phyloP scores from a whole-genome alignment of 2,329 filamentous ascomycete species.

The Dactylonectria macrodidyma region DNA sequence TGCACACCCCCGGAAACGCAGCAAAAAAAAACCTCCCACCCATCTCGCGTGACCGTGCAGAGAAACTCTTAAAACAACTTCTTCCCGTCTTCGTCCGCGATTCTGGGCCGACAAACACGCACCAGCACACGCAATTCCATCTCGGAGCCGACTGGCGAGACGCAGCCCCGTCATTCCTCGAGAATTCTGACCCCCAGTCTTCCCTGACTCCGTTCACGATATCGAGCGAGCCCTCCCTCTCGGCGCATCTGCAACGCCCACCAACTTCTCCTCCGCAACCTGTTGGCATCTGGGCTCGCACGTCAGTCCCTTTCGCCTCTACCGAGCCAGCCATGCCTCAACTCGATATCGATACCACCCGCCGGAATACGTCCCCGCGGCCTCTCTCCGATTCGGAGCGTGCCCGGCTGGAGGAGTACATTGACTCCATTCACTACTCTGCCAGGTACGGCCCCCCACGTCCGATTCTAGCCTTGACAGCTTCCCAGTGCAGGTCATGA shows the following conservation, averaged over 20 bases:
- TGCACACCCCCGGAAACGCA: slow-evolving; percentile 45
- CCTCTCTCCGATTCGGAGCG: slow-evolving; percentile 86
- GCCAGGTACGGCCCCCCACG: slow-evolving; percentile 72
- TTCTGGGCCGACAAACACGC: background rate
- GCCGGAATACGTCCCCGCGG: slow-evolving; percentile 90
- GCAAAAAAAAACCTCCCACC: slow-evolving; percentile 36
- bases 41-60: slow-evolving; percentile 44
- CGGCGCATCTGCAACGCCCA: slow-evolving; percentile 38
- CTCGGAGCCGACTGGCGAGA: slow-evolving; percentile 11
- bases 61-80: slow-evolving; percentile 24
- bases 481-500: background rate
- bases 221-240: slow-evolving; percentile 36
- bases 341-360: slow-evolving; percentile 80
- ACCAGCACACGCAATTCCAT: slow-evolving; percentile 2
- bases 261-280: background rate
- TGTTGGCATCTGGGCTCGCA: background rate
- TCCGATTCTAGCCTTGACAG: slow-evolving; percentile 44
- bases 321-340: slow-evolving; percentile 36
- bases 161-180: slow-evolving; percentile 12
- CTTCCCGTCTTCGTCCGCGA: background rate
- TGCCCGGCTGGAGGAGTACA: slow-evolving; percentile 88
- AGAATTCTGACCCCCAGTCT: slow-evolving; percentile 30
- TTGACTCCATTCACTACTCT: slow-evolving; percentile 96
- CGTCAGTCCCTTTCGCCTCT: slow-evolving; percentile 3
- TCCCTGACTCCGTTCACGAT: slow-evolving; percentile 38